Percentiles rank a stretch among this genome's conserved stretches.
Conservation (phyloP, 73 alveolate species). For the Blepharisma stoltei region DNA sequence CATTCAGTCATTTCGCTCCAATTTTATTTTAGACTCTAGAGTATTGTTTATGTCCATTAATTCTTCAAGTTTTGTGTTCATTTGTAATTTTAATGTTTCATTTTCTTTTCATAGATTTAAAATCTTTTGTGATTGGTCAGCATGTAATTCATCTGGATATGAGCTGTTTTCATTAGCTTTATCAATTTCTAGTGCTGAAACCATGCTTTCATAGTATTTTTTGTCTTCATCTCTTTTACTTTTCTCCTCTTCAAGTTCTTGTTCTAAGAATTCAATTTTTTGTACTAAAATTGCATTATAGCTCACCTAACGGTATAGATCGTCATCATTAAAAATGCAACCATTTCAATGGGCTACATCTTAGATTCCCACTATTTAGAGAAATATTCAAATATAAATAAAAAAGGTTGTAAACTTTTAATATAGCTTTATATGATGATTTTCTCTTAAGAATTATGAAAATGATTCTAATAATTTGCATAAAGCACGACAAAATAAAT, state of each 20-base stretch:
- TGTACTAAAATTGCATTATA: neutral
- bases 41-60: neutral
- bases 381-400: no score
- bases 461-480: no score
- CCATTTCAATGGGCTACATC: no score
- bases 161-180: neutral
- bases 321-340: no score
- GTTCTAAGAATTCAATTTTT: constrained; percentile 12
- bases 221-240: constrained; percentile 8
- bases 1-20: constrained; percentile 8
- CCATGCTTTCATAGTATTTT: neutral
- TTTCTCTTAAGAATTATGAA: no score
- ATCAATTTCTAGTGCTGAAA: neutral
- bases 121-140: constrained; percentile 14
- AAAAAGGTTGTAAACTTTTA: no score
- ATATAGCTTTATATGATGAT: no score
- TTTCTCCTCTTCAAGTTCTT: constrained; percentile 18
- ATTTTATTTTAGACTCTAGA: neutral
- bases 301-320: no score
- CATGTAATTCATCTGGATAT: neutral
- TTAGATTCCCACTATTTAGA: no score
- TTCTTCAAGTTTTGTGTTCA: neutral
- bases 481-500: no score
- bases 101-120: neutral
- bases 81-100: neutral